Evolutionary conservation across 1,139 yeast species (phyloP).

Genomic region (Nakaseomyces sp.): DNA sequence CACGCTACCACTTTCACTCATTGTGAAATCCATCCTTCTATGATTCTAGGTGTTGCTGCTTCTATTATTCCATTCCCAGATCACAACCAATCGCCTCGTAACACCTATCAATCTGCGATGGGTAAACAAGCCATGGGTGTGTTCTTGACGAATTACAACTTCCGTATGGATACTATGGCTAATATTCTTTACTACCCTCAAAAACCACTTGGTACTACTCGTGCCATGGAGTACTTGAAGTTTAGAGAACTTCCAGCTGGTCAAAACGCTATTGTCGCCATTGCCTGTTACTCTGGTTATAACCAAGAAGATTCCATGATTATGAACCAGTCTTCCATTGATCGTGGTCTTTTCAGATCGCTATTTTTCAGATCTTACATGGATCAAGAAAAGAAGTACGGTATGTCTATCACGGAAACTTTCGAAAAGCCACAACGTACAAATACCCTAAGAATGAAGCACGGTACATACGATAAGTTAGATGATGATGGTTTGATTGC

Average conservation of each 20-base stretch:
- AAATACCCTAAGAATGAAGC: slow-evolving; percentile 88
- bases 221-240: slow-evolving; percentile 95
- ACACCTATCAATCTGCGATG: slow-evolving; percentile 98
- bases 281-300: slow-evolving; percentile 95
- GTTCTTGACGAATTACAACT: slow-evolving; percentile 88
- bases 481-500: slow-evolving; percentile 98
- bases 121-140: slow-evolving; percentile 99
- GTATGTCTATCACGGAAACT: slow-evolving; percentile 95
- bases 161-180: slow-evolving; percentile 99
- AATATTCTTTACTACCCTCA: slow-evolving; percentile 95
- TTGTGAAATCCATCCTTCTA: slow-evolving; percentile 97
- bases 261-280: slow-evolving; percentile 96
- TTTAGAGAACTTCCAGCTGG: slow-evolving; percentile 99
- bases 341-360: slow-evolving; percentile 91
- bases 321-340: slow-evolving; percentile 97
- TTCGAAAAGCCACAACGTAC: slow-evolving; percentile 94
- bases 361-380: slow-evolving; percentile 92
- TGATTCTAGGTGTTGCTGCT: slow-evolving; percentile 98
- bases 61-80: slow-evolving; percentile 99
- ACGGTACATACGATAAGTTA: slow-evolving; percentile 94
- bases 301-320: slow-evolving; percentile 99
- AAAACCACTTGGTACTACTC: slow-evolving; percentile 98
- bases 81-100: slow-evolving; percentile 98
- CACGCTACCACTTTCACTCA: slow-evolving; percentile 88
- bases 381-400: slow-evolving; percentile 98